phyloP scores from a whole-genome alignment of 768 basidiomycete genomes.

The Phanerodontia chrysosporium region DNA sequence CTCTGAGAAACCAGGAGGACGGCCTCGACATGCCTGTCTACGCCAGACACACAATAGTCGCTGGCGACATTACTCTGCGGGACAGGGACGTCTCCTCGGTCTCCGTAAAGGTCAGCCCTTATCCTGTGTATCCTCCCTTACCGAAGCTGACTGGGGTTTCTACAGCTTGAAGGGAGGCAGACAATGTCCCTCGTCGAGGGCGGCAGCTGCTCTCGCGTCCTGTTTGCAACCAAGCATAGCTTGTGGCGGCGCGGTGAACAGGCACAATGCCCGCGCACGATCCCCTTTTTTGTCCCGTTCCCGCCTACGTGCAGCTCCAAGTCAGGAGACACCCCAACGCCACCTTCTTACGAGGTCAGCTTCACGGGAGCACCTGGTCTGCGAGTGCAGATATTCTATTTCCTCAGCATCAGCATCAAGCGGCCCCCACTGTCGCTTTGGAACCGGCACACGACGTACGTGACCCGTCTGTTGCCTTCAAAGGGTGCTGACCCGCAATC shows the following conservation, averaged over 20 bases:
- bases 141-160: too few relatives aligned
- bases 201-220: background rate
- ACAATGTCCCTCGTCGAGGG: constrained; percentile 14
- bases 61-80: constrained; percentile 41
- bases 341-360: constrained; percentile 42
- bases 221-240: constrained; percentile 11
- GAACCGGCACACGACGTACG: constrained; percentile 44
- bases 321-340: constrained; percentile 33
- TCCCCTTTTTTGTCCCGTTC: constrained; percentile 41
- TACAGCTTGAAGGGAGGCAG: constrained; percentile 21
- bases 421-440: constrained; percentile 40
- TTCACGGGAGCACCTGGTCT: constrained; percentile 34
- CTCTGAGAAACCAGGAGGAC: constrained; percentile 45
- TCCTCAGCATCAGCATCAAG: constrained; percentile 38
- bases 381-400: constrained; percentile 40
- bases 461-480: too few relatives aligned
- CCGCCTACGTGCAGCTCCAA: constrained; percentile 43
- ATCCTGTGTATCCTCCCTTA: too few relatives aligned
- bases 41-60: constrained; percentile 37
- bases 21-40: constrained; percentile 37
- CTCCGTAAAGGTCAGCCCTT: constrained; percentile 37
- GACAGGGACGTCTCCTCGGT: constrained; percentile 39
- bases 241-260: constrained; percentile 16
- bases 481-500: too few relatives aligned
- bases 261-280: constrained; percentile 27